Conservation (phyloP, 2,329 filamentous ascomycete species). For the Colletotrichum spaethianum region DNA sequence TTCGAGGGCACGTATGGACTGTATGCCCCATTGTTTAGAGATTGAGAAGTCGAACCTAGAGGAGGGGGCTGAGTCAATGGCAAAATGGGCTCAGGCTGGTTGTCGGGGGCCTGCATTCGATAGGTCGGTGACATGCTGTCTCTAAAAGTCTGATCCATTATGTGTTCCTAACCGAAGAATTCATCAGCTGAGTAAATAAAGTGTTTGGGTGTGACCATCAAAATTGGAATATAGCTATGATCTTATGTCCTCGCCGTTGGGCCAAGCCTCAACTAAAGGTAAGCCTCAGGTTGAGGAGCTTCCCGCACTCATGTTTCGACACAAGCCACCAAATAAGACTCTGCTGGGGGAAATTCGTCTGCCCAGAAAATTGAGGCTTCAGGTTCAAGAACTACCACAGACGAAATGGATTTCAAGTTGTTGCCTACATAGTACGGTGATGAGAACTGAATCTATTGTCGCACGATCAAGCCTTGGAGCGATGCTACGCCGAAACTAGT, state of each 20-base stretch:
- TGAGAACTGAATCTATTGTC: neutral
- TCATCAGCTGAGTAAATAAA: neutral
- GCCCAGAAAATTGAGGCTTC: neutral
- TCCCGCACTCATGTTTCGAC: neutral
- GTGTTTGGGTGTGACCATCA: neutral
- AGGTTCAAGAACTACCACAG: neutral
- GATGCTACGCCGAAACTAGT: neutral
- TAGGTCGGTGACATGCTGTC: conserved; percentile 6
- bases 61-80: neutral
- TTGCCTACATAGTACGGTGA: no score
- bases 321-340: neutral
- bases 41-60: neutral
- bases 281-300: neutral
- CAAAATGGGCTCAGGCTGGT: neutral
- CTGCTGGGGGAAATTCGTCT: neutral
- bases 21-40: neutral
- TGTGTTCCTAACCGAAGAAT: no score
- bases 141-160: neutral
- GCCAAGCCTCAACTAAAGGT: no score
- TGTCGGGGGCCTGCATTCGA: conserved; percentile 1
- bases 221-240: neutral
- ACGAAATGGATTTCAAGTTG: neutral
- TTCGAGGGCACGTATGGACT: neutral
- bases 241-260: neutral
- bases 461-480: neutral